These are phyloP conservation scores for Neurospora sp. DNA, from an alignment of 495 filamentous ascomycete species.

Conservation along the genomic window DNA sequence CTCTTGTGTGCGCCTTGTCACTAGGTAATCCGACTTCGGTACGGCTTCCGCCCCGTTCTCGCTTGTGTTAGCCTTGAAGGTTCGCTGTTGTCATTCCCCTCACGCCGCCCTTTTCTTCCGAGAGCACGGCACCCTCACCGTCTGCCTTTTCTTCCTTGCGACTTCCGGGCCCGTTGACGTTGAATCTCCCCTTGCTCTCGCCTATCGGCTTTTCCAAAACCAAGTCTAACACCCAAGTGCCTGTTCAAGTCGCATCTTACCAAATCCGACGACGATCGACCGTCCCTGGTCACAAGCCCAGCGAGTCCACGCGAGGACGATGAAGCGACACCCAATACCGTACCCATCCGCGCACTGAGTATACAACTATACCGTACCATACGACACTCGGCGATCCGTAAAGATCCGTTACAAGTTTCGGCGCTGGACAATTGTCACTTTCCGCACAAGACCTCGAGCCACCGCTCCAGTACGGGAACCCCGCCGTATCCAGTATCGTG, in stretches of 20 bases:
- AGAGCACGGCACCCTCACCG: background rate
- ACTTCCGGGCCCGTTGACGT: background rate
- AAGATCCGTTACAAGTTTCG: background rate
- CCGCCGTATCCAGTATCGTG: background rate
- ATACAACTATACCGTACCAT: background rate
- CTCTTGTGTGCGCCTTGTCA: constrained; percentile 3
- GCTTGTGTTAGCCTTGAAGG: background rate
- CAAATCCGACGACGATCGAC: background rate
- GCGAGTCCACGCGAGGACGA: background rate
- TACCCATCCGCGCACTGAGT: background rate
- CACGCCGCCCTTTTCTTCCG: background rate
- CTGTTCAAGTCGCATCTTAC: background rate
- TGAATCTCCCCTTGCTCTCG: background rate
- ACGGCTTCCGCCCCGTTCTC: background rate
- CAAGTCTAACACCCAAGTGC: background rate
- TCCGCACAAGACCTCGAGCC: background rate
- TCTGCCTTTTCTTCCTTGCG: background rate
- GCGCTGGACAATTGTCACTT: background rate
- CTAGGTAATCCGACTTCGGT: background rate
- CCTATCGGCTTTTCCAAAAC: background rate
- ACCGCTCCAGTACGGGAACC: background rate
- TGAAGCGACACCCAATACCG: background rate
- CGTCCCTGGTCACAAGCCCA: background rate
- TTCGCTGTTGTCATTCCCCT: background rate
- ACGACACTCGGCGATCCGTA: background rate